phyloP scores from a whole-genome alignment of 2,329 filamentous ascomycete species.

The Camillea tinctor region DNA sequence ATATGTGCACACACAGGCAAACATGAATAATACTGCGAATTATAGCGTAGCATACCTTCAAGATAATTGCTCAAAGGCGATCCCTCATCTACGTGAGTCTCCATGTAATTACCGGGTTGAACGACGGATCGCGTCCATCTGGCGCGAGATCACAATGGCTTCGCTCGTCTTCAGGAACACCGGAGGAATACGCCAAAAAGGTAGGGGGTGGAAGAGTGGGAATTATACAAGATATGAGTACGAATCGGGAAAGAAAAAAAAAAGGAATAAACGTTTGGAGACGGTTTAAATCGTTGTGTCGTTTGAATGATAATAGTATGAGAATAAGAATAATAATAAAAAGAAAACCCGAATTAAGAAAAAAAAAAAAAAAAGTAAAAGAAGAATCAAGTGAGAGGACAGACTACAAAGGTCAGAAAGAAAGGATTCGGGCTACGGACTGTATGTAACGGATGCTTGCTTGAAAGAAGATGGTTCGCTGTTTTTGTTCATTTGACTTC shows the following conservation, averaged over 20 bases:
- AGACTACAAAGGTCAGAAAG: constrained; percentile 4
- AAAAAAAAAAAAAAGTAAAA: constrained; percentile 1
- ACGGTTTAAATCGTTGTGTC: neutral
- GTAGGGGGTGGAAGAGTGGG: neutral
- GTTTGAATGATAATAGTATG: neutral
- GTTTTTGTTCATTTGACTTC: constrained; percentile 23
- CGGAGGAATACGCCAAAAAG: neutral
- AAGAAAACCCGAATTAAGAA: constrained; percentile 6
- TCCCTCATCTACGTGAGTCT: constrained; percentile 35
- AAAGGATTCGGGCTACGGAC: constrained; percentile 6
- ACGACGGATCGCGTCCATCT: constrained; percentile 32
- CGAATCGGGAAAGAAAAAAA: constrained; percentile 3
- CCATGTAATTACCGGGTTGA: constrained; percentile 31
- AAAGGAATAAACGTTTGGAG: neutral
- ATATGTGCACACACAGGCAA: neutral
- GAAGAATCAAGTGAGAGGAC: neutral
- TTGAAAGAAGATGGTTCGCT: constrained; percentile 7
- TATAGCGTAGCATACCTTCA: constrained; percentile 27
- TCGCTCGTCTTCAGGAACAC: neutral
- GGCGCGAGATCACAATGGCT: constrained; percentile 18
- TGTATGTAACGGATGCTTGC: neutral
- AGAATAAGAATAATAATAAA: neutral
- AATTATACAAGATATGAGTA: neutral
- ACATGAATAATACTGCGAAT: constrained; percentile 2
- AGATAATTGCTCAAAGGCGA: constrained; percentile 36